Evolutionary conservation across 2,329 filamentous ascomycete genomes (phyloP).

Genomic region (Cladosporium velox): DNA sequence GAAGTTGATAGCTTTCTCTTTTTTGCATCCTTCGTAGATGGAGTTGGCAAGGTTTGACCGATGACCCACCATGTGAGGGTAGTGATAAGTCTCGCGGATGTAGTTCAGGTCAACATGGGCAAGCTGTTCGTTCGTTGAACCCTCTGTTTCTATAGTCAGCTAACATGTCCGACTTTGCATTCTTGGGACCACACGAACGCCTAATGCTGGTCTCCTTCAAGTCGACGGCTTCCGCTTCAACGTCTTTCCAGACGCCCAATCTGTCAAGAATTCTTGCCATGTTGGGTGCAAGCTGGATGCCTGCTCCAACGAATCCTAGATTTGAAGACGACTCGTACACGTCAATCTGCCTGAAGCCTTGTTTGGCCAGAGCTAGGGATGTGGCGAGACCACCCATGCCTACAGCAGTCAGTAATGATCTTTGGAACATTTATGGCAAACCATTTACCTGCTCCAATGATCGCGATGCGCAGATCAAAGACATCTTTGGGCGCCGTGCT

Average conservation of each 20-base stretch:
- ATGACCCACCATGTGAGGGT: slow-evolving; percentile 79
- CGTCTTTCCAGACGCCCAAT: slow-evolving; percentile 71
- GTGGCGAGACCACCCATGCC: slow-evolving; percentile 78
- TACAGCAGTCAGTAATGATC: slow-evolving; percentile 34
- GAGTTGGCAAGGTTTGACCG: slow-evolving; percentile 58
- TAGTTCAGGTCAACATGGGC: slow-evolving; percentile 70
- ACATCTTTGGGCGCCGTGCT: slow-evolving; percentile 37
- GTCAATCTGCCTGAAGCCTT: slow-evolving; percentile 71
- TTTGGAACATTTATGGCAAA: neutral
- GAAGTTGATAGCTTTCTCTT: slow-evolving; percentile 65
- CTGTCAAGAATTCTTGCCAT: slow-evolving; percentile 74
- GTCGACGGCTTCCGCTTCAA: slow-evolving; percentile 70
- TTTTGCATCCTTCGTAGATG: slow-evolving; percentile 70
- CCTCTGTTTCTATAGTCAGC: slow-evolving; percentile 50
- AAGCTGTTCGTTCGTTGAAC: slow-evolving; percentile 68
- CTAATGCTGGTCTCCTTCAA: slow-evolving; percentile 72
- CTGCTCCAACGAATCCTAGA: slow-evolving; percentile 79
- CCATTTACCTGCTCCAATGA: slow-evolving; percentile 38
- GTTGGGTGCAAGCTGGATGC: slow-evolving; percentile 82
- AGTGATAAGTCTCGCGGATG: slow-evolving; percentile 68
- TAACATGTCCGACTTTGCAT: neutral
- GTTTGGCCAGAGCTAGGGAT: slow-evolving; percentile 72
- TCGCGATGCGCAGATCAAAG: slow-evolving; percentile 38
- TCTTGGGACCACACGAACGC: slow-evolving; percentile 45
- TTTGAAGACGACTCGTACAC: slow-evolving; percentile 73